These are phyloP conservation scores for Cladosporium velox DNA, from an alignment of 2,329 filamentous ascomycete species.

Conservation along the genomic window DNA sequence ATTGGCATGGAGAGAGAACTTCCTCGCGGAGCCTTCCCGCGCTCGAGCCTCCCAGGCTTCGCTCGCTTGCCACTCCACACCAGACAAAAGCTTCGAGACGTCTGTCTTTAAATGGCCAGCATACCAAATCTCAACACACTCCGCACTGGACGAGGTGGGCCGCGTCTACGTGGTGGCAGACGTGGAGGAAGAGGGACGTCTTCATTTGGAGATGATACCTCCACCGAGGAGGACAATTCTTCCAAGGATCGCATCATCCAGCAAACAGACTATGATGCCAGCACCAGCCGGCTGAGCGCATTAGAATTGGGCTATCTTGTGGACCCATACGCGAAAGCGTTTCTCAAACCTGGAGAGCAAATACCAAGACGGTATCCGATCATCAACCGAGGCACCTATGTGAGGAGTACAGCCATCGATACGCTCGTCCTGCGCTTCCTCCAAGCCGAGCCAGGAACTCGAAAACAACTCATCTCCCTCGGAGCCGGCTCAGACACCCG, in stretches of 20 bases:
- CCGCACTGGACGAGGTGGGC: slow-evolving; percentile 50
- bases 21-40: slow-evolving; percentile 13
- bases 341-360: slow-evolving; percentile 56
- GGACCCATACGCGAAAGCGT: slow-evolving; percentile 74
- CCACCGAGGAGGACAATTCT: slow-evolving; percentile 22
- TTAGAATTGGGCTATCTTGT: slow-evolving; percentile 81
- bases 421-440: slow-evolving; percentile 74
- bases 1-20: background rate
- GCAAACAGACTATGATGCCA: slow-evolving; percentile 88
- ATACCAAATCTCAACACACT: slow-evolving; percentile 78
- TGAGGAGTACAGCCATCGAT: slow-evolving; percentile 82
- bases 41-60: slow-evolving; percentile 1
- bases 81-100: slow-evolving; percentile 8
- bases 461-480: slow-evolving; percentile 79
- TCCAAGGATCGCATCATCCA: slow-evolving; percentile 75
- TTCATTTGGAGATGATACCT: slow-evolving; percentile 19
- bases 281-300: slow-evolving; percentile 83
- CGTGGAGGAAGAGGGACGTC: slow-evolving; percentile 41
- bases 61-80: slow-evolving; percentile 18
- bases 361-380: slow-evolving; percentile 74
- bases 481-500: slow-evolving; percentile 94
- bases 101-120: slow-evolving; percentile 31
- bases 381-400: slow-evolving; percentile 96
- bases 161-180: slow-evolving; percentile 49
- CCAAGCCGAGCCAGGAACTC: slow-evolving; percentile 23